A percentile compares a stretch with the other conserved stretches of the same genome.
Conservation (phyloP, 192 early-diverging fungal species). For the Umbelopsis vinacea region DNA sequence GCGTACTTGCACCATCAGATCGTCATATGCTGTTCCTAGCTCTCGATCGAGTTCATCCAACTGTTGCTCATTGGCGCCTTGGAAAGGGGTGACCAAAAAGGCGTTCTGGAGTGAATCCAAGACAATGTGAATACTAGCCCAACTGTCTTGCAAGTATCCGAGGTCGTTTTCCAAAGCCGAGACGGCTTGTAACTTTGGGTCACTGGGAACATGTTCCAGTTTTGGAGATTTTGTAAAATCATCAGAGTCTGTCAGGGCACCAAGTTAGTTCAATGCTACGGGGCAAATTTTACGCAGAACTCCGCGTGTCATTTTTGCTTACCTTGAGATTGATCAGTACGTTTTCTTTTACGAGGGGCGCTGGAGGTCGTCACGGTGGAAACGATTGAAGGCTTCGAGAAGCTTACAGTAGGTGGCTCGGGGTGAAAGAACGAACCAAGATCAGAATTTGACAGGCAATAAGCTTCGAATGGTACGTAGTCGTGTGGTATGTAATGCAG, state of each 20-base stretch:
- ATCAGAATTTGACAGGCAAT: background rate
- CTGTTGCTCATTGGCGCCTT: slow-evolving; percentile 28
- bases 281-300: background rate
- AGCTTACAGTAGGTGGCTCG: slow-evolving; percentile 1
- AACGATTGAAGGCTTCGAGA: slow-evolving; percentile 1
- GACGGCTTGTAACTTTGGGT: background rate
- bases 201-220: background rate
- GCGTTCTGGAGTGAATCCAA: slow-evolving; percentile 29
- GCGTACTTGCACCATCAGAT: slow-evolving; percentile 34
- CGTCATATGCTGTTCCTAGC: slow-evolving; percentile 36
- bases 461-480: background rate
- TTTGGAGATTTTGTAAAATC: background rate
- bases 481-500: background rate
- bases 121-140: slow-evolving; percentile 35
- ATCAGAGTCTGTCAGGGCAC: background rate
- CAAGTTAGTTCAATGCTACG: background rate
- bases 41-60: slow-evolving; percentile 36
- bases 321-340: slow-evolving; percentile 12
- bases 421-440: background rate
- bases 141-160: slow-evolving; percentile 31
- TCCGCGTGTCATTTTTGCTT: background rate
- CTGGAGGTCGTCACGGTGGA: slow-evolving; percentile 9
- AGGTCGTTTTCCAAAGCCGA: slow-evolving; percentile 21
- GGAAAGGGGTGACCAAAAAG: slow-evolving; percentile 21
- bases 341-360: slow-evolving; percentile 13